Conservation (phyloP, 2,329 filamentous ascomycete genomes). For the Colletotrichum sojae region DNA sequence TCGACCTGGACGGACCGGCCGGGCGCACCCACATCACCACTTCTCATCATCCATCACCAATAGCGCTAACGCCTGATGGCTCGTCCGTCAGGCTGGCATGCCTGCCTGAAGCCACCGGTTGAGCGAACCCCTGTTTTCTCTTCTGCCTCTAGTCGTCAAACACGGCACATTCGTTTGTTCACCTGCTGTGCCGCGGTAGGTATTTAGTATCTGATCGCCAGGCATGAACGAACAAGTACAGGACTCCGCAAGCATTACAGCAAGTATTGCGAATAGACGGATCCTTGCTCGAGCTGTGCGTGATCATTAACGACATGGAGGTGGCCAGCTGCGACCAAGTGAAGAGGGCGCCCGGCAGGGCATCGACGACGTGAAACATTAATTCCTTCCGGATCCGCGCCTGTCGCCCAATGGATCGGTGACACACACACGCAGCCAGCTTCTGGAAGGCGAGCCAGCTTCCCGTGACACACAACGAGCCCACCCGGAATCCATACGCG, state of each 20-base stretch:
- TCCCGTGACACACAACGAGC: slow-evolving; percentile 36
- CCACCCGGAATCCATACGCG: slow-evolving; percentile 18
- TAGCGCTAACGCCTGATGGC: slow-evolving; percentile 9
- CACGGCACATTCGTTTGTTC: neutral
- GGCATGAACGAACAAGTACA: neutral
- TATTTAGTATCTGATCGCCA: neutral
- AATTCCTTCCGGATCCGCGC: slow-evolving; percentile 28
- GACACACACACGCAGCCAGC: slow-evolving; percentile 17
- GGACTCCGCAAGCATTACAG: no score
- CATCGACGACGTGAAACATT: slow-evolving; percentile 33
- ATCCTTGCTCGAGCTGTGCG: no score
- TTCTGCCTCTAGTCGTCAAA: neutral
- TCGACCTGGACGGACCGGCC: slow-evolving; percentile 11
- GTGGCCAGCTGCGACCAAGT: neutral
- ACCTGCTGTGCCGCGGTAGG: neutral
- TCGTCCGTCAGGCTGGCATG: slow-evolving; percentile 24
- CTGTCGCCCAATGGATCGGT: slow-evolving; percentile 31
- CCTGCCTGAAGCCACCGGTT: slow-evolving; percentile 9
- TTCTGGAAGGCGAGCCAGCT: slow-evolving; percentile 35
- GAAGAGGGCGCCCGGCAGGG: slow-evolving; percentile 13
- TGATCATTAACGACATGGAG: no score
- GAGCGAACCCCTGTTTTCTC: slow-evolving; percentile 1
- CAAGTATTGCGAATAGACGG: no score
- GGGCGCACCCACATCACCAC: slow-evolving; percentile 36
- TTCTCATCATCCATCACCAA: slow-evolving; percentile 34